Conservation (phyloP, 768 basidiomycete species). For the Auriscalpium orientale region DNA sequence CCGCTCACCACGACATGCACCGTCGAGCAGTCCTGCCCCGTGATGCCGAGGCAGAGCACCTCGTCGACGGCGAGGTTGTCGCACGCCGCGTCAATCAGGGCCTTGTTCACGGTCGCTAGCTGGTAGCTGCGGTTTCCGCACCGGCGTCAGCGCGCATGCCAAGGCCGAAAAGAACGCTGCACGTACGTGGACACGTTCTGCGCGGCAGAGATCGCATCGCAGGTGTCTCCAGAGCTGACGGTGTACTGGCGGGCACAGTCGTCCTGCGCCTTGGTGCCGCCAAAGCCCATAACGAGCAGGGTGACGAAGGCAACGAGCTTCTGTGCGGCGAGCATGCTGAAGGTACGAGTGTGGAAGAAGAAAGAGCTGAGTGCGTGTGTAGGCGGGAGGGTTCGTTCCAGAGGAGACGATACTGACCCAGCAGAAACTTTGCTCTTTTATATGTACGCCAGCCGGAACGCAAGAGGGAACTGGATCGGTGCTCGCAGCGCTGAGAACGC, state of each 20-base stretch:
- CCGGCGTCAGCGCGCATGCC: not conserved
- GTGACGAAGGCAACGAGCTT: not conserved
- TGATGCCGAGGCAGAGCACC: conserved; percentile 53
- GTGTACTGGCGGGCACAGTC: conserved; percentile 56
- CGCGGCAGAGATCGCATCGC: conserved; percentile 58
- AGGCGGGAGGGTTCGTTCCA: not conserved
- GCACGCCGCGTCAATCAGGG: conserved; percentile 43
- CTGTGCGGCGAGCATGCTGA: not conserved
- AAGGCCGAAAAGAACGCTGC: not conserved
- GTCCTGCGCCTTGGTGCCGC: not conserved
- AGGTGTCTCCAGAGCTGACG: conserved; percentile 49
- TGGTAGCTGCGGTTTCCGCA: conserved; percentile 47
- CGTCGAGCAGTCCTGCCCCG: conserved; percentile 51
- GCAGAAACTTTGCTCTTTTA: not conserved
- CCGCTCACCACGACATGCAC: conserved; percentile 48
- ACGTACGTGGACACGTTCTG: conserved; percentile 58
- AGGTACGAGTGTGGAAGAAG: not conserved
- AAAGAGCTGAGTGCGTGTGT: not conserved
- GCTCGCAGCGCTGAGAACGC: not conserved
- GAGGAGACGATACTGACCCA: not conserved
- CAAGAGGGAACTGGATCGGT: not conserved
- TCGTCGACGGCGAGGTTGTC: conserved; percentile 46
- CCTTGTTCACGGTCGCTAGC: conserved; percentile 54
- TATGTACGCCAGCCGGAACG: not conserved
- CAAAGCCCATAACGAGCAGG: not conserved